Evolutionary conservation across 2,329 filamentous ascomycete species (phyloP), one percentile per base, ranked within the genome.

Genomic region (Trichoderma sp.): DNA sequence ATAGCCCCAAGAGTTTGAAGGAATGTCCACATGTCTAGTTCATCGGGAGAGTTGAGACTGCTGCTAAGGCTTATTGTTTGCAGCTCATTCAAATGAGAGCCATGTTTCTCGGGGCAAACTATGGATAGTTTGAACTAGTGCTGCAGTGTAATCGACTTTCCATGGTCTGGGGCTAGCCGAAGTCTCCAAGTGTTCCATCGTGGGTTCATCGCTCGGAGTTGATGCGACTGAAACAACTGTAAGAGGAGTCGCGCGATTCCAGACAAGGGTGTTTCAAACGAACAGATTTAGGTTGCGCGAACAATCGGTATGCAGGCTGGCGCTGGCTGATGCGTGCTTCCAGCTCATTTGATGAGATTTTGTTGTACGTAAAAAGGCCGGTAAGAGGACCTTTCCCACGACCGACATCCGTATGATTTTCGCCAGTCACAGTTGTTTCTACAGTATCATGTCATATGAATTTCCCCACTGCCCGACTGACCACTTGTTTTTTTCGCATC

Each of bases 11-110:
- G 63, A 36, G 18, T 11, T 65, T 43, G 30, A 65, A 56, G 47
- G 47, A 65, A 65, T 28, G 63, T 34, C 63, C 63, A 53, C 63
- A 53, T 66, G n/a, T 32, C 63, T 56, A 53, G 43, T 66, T 64
- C 53, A 34, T 36, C n/a, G 43, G 28, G 6, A 34, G 3, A 18
- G 47, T 53, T 56, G 63, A 60, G 18, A 43, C 24, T 30, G 26
- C 53, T 24, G 51, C 65, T 18, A 58, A 36, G 65, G 47, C 64
- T 57, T 53, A 28, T 43, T 58, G 34, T 68, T 43, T 68, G 65
- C 53, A 53, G 32, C 53, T 53, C 32, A 47, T 61, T 12, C 39
- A 51, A 53, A 4, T 15, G 15, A 43, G 30, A 28, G 26, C 57
- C 28, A 28, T 30, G 21, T n/a, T 39, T 62, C 21, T 53, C 34